Evolutionary conservation across 2,329 filamentous ascomycete species (phyloP).

Genomic region (Phyllosticta citribraziliensis): DNA sequence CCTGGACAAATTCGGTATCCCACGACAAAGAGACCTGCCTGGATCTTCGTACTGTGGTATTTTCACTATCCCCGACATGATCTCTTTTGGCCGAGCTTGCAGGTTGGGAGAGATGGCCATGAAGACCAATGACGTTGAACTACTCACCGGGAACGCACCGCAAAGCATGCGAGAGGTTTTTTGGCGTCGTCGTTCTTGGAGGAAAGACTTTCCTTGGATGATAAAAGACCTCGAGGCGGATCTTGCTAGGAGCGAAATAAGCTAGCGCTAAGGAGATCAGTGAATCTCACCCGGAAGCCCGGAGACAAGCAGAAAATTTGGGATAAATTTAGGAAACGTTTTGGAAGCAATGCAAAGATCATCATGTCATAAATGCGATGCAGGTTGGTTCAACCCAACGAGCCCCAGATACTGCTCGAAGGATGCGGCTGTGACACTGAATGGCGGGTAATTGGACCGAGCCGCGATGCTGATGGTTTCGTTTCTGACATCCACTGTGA

Average conservation of each 20-base stretch:
- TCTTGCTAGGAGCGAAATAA: background rate
- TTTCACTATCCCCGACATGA: constrained; percentile 3
- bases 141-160: background rate
- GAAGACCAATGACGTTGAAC: background rate
- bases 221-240: background rate
- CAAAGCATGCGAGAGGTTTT: constrained; percentile 1
- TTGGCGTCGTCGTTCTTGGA: background rate
- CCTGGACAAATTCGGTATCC: background rate
- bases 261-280: background rate
- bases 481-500: background rate
- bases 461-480: background rate
- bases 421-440: no score
- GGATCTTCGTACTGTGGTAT: background rate
- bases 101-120: constrained; percentile 7
- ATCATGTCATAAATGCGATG: no score
- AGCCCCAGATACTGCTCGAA: no score
- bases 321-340: no score
- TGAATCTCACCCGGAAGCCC: background rate
- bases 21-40: background rate
- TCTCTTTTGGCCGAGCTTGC: constrained; percentile 1
- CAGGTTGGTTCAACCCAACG: no score
- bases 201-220: background rate
- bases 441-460: no score
- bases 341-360: no score
- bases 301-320: background rate